phyloP scores from a whole-genome alignment of 495 filamentous ascomycete species.

The Neurospora cerealis region DNA sequence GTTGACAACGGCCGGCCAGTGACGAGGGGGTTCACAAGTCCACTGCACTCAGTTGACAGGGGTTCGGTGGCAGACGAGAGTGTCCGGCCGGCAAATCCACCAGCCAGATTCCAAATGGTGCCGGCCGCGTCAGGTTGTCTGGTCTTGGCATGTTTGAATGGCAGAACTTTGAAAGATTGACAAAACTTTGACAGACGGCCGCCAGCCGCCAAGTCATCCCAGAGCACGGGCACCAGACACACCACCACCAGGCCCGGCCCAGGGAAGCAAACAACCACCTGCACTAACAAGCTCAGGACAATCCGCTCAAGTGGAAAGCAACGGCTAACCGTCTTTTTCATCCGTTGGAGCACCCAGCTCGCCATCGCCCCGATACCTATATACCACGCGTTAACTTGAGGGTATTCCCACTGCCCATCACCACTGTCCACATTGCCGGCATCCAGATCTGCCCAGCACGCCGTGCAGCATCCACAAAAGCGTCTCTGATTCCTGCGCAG shows the following conservation, averaged over 20 bases:
- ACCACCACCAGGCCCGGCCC: background rate
- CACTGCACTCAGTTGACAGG: background rate
- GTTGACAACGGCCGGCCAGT: background rate
- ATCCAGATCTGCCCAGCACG: background rate
- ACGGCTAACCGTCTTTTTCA: background rate
- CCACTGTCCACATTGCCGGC: background rate
- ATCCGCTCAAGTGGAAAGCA: background rate
- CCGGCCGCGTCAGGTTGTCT: background rate
- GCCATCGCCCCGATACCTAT: background rate
- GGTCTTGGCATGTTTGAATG: background rate
- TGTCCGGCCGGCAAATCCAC: background rate
- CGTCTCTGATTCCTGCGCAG: background rate
- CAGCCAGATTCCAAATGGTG: background rate
- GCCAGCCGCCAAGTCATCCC: background rate
- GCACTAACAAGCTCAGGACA: background rate
- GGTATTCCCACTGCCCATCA: background rate
- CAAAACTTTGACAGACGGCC: background rate
- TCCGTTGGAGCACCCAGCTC: background rate
- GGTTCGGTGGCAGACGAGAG: background rate
- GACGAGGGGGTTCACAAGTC: background rate
- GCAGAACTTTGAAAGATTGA: background rate
- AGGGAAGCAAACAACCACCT: background rate
- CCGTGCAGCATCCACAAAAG: background rate
- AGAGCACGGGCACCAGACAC: background rate
- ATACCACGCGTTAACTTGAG: background rate